Evolutionary conservation across 2,329 filamentous ascomycete genomes (phyloP).

Genomic region (Neofusicoccum parvum): DNA sequence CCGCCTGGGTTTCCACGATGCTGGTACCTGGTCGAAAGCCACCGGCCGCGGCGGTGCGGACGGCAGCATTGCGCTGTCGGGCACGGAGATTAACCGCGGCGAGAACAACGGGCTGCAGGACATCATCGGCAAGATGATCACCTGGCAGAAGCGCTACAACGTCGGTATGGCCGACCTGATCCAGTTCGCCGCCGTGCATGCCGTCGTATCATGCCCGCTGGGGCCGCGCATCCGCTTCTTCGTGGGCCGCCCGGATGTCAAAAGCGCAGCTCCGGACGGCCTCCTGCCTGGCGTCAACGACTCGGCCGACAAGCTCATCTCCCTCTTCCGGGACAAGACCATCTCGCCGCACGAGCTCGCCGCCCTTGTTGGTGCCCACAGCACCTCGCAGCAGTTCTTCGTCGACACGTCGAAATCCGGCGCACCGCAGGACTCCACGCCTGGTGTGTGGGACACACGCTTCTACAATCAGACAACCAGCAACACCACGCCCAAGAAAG

Average conservation of each 20-base stretch:
- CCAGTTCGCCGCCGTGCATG: slow-evolving; percentile 47
- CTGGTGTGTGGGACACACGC: slow-evolving; percentile 52
- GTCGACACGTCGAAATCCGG: slow-evolving; percentile 43
- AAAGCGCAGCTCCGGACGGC: slow-evolving; percentile 43
- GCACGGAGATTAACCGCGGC: slow-evolving; percentile 38
- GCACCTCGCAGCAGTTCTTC: slow-evolving; percentile 51
- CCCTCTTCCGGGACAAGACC: slow-evolving; percentile 54
- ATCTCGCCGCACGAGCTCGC: slow-evolving; percentile 54
- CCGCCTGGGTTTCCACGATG: slow-evolving; percentile 38
- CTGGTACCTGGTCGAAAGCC: slow-evolving; percentile 37
- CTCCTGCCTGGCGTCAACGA: slow-evolving; percentile 50
- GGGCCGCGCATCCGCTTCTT: slow-evolving; percentile 56
- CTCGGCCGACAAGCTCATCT: slow-evolving; percentile 47
- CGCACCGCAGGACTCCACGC: slow-evolving; percentile 52
- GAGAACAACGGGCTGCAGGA: slow-evolving; percentile 51
- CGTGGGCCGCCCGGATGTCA: slow-evolving; percentile 52
- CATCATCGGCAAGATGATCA: slow-evolving; percentile 42
- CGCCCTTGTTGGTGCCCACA: slow-evolving; percentile 59
- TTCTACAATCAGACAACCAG: slow-evolving; percentile 48
- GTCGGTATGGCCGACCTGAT: slow-evolving; percentile 59
- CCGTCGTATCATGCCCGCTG: slow-evolving; percentile 47
- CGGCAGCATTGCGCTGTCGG: slow-evolving; percentile 43
- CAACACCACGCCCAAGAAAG: slow-evolving; percentile 23
- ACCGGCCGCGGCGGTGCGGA: slow-evolving; percentile 43
- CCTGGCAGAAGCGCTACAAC: slow-evolving; percentile 44